Base-by-base conservation (phyloP, 805 yeast species). In the Candida xiaguanensis region DNA sequence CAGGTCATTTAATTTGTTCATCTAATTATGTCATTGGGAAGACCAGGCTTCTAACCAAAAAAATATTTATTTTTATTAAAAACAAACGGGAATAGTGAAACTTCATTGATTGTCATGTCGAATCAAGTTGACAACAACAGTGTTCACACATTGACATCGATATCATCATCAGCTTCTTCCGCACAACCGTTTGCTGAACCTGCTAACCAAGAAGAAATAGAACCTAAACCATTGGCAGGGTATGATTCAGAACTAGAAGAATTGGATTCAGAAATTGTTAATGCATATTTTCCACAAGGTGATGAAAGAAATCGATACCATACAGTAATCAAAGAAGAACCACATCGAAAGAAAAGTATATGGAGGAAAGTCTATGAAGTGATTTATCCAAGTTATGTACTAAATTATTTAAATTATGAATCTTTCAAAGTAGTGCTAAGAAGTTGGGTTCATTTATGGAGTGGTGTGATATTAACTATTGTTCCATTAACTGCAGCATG, bases 371-470 rank as follows among this genome's bases (percentile, higher is more conserved):
- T 34, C 3, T 8, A 41, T 12, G 36, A 24, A 6, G 36, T 33
- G 13, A 14, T 49, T 3, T 38, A 51, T 15, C 67, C 67, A 1
- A 48, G 37, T 24, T 61, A 50, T 38, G 27, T 62, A 2, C 19
- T 56, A 2, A 53, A 60, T 29, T 63, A 60, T 41, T 36, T 59
- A 24, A 53, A 53, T 34, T 49, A 45, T 38, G 43, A 32, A 2
- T 60, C 65, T 7, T 50, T 58, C 37, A 59, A 58, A 34, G 37
- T 51, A 1, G 52, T 46, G 2, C 25, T 52, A 7, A 47, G 59
- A 15, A 55, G 63, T 2, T 62, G 59, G 55, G 30, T 53, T 12
- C 61, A 56, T 36, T 45, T 56, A 2, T 61, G 64, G 62, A 35
- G 40, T 14, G 48, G 56, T 3, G 53, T 57, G 5, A 41, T 63